phyloP scores from a whole-genome alignment of 345 rosid species.

The Jatropha curcas region DNA sequence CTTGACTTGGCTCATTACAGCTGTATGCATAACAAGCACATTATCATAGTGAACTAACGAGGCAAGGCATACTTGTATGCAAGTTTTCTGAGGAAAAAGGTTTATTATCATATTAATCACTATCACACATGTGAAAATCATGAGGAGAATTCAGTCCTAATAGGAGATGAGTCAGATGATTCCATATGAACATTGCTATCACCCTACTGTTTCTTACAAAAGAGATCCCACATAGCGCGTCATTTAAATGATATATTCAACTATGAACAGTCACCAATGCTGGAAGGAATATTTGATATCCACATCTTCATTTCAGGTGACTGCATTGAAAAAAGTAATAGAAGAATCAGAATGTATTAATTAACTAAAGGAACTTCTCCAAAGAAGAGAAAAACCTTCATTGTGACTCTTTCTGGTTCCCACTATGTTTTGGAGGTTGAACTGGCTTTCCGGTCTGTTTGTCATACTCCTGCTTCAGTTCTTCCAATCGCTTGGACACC shows the following conservation, averaged over 20 bases:
- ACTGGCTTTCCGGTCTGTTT: conserved; percentile 43
- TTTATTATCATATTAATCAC: too few species aligned
- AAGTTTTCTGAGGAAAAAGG: too few species aligned
- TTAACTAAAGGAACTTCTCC: background rate
- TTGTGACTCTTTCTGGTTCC: conserved; percentile 13
- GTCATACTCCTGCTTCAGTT: conserved; percentile 57
- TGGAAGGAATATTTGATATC: too few species aligned
- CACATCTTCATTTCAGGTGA: background rate
- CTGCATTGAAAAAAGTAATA: background rate
- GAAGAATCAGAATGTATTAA: background rate
- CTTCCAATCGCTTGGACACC: conserved; percentile 78
- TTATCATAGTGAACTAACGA: too few species aligned
- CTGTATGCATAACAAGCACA: too few species aligned
- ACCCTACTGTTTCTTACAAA: background rate
- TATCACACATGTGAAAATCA: background rate
- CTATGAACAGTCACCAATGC: background rate
- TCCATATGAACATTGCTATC: too few species aligned
- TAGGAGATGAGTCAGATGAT: background rate
- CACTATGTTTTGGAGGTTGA: conserved; percentile 29
- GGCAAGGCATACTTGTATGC: too few species aligned
- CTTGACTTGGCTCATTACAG: too few species aligned
- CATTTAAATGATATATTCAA: background rate
- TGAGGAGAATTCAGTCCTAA: background rate
- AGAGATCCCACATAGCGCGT: background rate
- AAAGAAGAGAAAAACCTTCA: conserved; percentile 9